Base-by-base conservation (phyloP, 2,329 filamentous ascomycete genomes). In the Aspergillus phoenicis region DNA sequence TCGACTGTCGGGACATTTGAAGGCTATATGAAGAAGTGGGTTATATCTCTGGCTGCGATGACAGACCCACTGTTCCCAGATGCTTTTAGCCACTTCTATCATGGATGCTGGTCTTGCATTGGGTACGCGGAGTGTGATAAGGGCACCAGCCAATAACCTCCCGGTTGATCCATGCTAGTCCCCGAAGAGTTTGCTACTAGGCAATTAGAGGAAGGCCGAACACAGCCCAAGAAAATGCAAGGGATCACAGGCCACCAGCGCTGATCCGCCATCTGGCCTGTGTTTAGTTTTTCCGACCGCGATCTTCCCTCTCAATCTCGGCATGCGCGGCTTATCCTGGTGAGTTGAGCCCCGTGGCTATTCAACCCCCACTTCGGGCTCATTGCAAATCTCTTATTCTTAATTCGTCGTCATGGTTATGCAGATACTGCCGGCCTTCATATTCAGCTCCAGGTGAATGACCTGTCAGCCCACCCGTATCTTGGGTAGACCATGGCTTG, bases 371-470 rank as follows among this genome's bases (percentile, higher is more conserved):
- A 24, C 36, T 30, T 56, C 41, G 33, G 30, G 20, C 28, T 38
- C 45, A 59, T 59, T 56, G 36, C 36, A 53, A 62, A 53, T 24
- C 28, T 20, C 45, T 24, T 11, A 15, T 11, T 17, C 38, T 24
- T 47, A 10, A 62, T 62, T 62, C 47, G 60, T 56, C 52, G 43
- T 41, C 38, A 10, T 28, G 5, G 8, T n/a, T 22, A 4, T 55
- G 52, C 52, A 55, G 52, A 55, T 22, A 13, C 22, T 8, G 17
- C 26, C 17, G 33, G 33, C 38, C 41, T 30, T 41, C 39, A 22
- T n/a, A 20, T 30, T 47, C 56, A 57, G 26, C n/a, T 28, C 22
- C 38, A 30, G 38, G 13, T 36, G 26, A 28, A 30, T 48, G 28
- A 49, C 53, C 45, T 45, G 26, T 33, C n/a, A 55, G 52, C 52